Percentiles rank a stretch among this genome's conserved stretches.
These are phyloP conservation scores for Ogataea paraovalis DNA, from an alignment of 805 yeast genomes.

Conservation along the genomic window DNA sequence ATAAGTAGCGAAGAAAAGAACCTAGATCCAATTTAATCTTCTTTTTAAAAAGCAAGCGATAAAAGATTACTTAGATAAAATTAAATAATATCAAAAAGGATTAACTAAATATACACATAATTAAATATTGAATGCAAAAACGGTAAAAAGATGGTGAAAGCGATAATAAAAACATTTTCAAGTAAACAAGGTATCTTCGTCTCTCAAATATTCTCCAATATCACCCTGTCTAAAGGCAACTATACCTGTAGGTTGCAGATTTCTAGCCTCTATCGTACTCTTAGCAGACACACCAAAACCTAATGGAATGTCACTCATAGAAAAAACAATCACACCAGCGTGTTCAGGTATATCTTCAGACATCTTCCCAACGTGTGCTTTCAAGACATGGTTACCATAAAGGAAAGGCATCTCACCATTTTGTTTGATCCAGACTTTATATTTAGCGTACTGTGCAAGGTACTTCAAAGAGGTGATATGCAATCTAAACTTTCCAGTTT, in stretches of 20 bases:
- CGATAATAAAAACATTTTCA: constrained; percentile 27
- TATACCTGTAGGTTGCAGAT: constrained; percentile 87
- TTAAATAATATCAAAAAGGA: not conserved
- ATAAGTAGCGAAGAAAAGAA: too few relatives aligned
- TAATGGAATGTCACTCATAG: constrained; percentile 88
- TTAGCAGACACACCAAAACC: constrained; percentile 96
- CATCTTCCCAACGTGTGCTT: constrained; percentile 96
- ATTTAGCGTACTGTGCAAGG: constrained; percentile 82
- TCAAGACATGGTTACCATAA: constrained; percentile 93
- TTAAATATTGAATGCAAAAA: not conserved
- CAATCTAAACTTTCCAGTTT: constrained; percentile 92
- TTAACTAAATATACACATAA: constrained; percentile 1
- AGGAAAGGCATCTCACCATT: constrained; percentile 99
- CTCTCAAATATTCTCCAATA: constrained; percentile 96
- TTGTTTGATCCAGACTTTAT: constrained; percentile 92
- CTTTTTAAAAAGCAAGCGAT: too few relatives aligned
- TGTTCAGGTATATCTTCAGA: constrained; percentile 98
- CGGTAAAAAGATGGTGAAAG: constrained; percentile 1
- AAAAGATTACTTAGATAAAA: not conserved
- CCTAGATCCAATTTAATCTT: too few relatives aligned
- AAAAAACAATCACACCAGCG: constrained; percentile 87
- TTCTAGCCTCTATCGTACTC: constrained; percentile 82
- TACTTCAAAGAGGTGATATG: constrained; percentile 89
- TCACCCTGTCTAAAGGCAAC: constrained; percentile 97
- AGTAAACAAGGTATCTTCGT: constrained; percentile 92